Base-by-base conservation (phyloP, 2,329 filamentous ascomycete genomes). In the Fusarium cicatricum region DNA sequence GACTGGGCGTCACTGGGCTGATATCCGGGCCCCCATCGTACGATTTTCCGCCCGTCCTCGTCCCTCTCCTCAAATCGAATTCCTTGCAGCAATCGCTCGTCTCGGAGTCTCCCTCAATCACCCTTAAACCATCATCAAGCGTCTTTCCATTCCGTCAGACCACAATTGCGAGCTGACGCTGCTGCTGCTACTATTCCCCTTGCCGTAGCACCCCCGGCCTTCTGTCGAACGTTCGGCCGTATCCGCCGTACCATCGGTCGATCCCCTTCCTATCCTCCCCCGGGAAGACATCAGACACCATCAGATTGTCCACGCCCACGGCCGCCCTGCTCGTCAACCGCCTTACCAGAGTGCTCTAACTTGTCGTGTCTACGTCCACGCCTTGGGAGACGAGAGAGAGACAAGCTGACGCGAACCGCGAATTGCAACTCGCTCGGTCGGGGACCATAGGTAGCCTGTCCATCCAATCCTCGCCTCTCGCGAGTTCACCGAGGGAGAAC, bases 21-120 rank as follows among this genome's bases (percentile, higher is more conserved):
- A 71, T 71, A 59, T 63, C 58, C 53, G 45, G 56, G 60, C 61
- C 60, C 28, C 63, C 63, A 71, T 72, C 69, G 68, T 72, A 72
- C 70, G 70, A 72, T 72, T 69, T 60, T 61, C 56, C 51, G 60
- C 40, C 43, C 48, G 43, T 59, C 34, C 60, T 60, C 47, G 55
- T 55, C 61, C 57, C 52, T 64, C 62, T 65, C 61, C 62, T 60
- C 66, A 69, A 60, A 55, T 56, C 51, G 64, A 69, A 65, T 66
- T 67, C 62, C 66, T 67, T 69, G 65, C 65, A 67, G 51, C 45
- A 47, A 55, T 64, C 61, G 57, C 60, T 62, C 54, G 28, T 54
- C 60, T 52, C 62, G 43, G 56, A 54, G 49, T 39, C 60, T 60
- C 62, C 31, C 53, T 63, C 66, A 62, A 64, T 55, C 57, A 57